Evolutionary conservation across 2,329 filamentous ascomycete species (phyloP).

Genomic region (Colletotrichum liaoningense): DNA sequence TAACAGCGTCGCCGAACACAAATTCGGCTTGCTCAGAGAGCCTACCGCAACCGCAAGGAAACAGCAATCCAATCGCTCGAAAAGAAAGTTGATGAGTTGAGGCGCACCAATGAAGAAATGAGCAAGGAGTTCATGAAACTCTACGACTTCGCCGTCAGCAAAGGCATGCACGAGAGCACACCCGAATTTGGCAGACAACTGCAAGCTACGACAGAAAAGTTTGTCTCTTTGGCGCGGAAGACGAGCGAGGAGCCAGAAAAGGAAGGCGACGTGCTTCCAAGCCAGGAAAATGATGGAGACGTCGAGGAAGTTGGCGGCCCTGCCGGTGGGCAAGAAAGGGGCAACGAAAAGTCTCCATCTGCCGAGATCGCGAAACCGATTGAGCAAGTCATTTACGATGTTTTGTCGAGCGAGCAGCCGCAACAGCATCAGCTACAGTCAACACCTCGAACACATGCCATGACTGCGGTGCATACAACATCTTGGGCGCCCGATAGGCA

Average conservation of each 20-base stretch:
- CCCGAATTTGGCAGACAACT: constrained; percentile 70
- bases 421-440: constrained; percentile 20
- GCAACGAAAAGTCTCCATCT: constrained; percentile 32
- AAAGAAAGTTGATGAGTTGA: constrained; percentile 75
- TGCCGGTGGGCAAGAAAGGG: not conserved
- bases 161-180: constrained; percentile 67
- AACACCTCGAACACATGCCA: not conserved
- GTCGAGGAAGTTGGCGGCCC: constrained; percentile 17
- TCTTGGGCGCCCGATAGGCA: constrained; percentile 1
- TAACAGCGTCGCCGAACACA: constrained; percentile 82
- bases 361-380: constrained; percentile 11
- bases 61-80: constrained; percentile 81
- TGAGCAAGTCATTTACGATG: constrained; percentile 38
- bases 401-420: constrained; percentile 40
- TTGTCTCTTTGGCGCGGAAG: constrained; percentile 65
- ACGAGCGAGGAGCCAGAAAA: constrained; percentile 52
- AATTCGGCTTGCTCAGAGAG: constrained; percentile 86
- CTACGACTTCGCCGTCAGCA: constrained; percentile 69
- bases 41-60: constrained; percentile 88
- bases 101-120: constrained; percentile 78
- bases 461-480: constrained; percentile 24
- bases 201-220: constrained; percentile 66
- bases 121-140: constrained; percentile 76
- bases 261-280: constrained; percentile 41
- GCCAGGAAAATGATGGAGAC: constrained; percentile 21